Percentiles rank a stretch among this genome's conserved stretches.
phyloP scores from a whole-genome alignment of 345 rosid genomes.

The Eutrema heterophyllum region DNA sequence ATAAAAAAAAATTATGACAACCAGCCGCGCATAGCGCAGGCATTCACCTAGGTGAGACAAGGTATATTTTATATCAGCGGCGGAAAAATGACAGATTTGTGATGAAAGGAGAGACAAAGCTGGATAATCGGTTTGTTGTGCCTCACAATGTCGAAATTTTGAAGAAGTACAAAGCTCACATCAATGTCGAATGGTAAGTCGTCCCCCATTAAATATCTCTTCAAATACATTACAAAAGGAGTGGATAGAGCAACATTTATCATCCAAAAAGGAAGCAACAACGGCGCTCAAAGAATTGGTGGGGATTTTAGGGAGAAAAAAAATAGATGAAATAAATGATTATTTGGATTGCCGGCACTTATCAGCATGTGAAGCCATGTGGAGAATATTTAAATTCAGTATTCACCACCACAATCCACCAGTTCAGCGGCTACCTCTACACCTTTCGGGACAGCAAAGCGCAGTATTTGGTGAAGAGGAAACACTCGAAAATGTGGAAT shows the following conservation, averaged over 20 bases:
- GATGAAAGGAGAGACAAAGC: not conserved
- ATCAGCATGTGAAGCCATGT: not conserved
- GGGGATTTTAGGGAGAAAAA: not conserved
- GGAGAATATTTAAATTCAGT: not conserved
- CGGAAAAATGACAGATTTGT: not conserved
- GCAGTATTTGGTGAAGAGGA: not conserved
- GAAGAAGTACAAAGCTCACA: not conserved
- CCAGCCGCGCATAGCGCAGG: no score
- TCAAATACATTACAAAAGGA: not conserved
- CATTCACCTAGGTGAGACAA: no score
- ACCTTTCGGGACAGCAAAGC: not conserved
- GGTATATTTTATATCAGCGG: not conserved
- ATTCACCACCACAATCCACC: not conserved
- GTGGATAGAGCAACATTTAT: not conserved
- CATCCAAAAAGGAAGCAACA: not conserved
- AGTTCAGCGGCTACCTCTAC: not conserved
- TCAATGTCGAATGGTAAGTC: not conserved
- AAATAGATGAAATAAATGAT: not conserved
- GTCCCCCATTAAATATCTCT: not conserved
- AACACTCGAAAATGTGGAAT: not conserved
- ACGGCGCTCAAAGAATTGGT: no score
- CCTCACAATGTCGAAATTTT: not conserved
- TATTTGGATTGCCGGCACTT: not conserved
- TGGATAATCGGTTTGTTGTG: not conserved
- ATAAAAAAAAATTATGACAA: no score